Evolutionary conservation across 768 basidiomycete species (phyloP), one percentile per base, ranked within the genome.

Genomic region (Strobilomyces confusus): DNA sequence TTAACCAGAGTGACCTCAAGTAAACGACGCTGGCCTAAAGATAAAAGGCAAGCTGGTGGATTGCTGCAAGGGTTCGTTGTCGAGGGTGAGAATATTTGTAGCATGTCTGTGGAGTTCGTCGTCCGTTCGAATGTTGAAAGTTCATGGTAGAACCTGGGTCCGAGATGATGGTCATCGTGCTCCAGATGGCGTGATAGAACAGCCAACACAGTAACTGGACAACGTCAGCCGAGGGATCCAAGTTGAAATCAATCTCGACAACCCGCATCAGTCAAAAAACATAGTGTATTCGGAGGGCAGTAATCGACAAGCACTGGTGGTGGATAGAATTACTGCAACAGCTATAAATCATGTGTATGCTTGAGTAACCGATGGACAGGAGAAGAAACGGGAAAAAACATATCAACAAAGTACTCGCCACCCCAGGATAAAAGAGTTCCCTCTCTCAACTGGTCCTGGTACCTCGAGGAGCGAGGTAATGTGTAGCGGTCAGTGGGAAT

Each of bases 391-490:
- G n/a, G 30, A 48, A 56, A 42, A 20, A 52, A 63, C 52, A 67
- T 51, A 63, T 54, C 52, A 57, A 54, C 22, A 50, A 46, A 46
- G 40, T 33, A 41, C 52, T 60, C 52, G 63, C 53, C 58, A 57
- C 54, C 54, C 37, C 63, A 63, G 47, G 52, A 58, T 52, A 55
- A 49, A 67, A 58, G 30, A 43, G 49, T 48, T n/a, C 37, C 47
- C 52, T 54, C 49, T 50, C 60, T 54, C 54, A 50, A 50, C 55
- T 61, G 55, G 63, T 61, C 58, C 65, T 63, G 48, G 50, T 51
- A 56, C 65, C 65, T 65, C 57, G 52, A 38, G 36, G 50, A 56
- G 51, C 17, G 55, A 66, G 57, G 59, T 29, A n/a, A 58, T 49
- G 46, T 43, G 15, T 51, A 56, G 29, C 45, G 51, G 69, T 69